phyloP scores from a whole-genome alignment of 768 basidiomycete genomes.

The Mycena haematopus region DNA sequence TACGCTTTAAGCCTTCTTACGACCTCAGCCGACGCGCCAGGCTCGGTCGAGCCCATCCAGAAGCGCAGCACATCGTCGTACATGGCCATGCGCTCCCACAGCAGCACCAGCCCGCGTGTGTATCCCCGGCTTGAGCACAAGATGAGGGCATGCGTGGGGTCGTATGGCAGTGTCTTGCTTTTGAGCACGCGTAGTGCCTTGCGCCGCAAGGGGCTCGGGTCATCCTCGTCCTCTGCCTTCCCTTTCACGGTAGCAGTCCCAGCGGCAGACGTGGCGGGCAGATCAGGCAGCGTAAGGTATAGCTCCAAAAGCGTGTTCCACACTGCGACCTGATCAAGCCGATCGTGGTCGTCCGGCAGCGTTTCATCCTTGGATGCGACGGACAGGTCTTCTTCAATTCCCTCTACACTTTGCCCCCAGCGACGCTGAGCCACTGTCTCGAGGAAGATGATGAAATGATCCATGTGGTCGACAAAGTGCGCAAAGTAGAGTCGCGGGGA shows the following conservation, averaged over 20 bases:
- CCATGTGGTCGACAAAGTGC: constrained; percentile 90
- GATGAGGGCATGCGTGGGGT: constrained; percentile 92
- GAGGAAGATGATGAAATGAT: constrained; percentile 84
- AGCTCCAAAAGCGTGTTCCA: constrained; percentile 98
- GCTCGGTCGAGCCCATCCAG: constrained; percentile 74
- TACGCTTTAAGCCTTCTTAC: constrained; percentile 78
- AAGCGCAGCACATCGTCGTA: constrained; percentile 94
- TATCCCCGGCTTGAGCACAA: constrained; percentile 87
- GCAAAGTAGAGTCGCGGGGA: constrained; percentile 91
- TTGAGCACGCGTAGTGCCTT: constrained; percentile 80
- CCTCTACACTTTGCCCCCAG: constrained; percentile 78
- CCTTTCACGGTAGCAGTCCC: constrained; percentile 3
- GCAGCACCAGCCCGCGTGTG: constrained; percentile 81
- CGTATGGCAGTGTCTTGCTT: constrained; percentile 72
- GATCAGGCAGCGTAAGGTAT: constrained; percentile 71
- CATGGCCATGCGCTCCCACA: constrained; percentile 96
- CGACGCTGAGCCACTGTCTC: constrained; percentile 82
- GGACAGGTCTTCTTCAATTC: constrained; percentile 32
- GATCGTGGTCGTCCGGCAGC: constrained; percentile 40
- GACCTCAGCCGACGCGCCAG: constrained; percentile 60
- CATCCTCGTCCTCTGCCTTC: constrained; percentile 39
- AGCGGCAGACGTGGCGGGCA: constrained; percentile 29
- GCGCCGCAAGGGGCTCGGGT: constrained; percentile 42
- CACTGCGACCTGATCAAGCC: constrained; percentile 78
- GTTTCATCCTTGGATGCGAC: constrained; percentile 25